phyloP scores from a whole-genome alignment of 495 filamentous ascomycete species.

The Penicillium soppii region DNA sequence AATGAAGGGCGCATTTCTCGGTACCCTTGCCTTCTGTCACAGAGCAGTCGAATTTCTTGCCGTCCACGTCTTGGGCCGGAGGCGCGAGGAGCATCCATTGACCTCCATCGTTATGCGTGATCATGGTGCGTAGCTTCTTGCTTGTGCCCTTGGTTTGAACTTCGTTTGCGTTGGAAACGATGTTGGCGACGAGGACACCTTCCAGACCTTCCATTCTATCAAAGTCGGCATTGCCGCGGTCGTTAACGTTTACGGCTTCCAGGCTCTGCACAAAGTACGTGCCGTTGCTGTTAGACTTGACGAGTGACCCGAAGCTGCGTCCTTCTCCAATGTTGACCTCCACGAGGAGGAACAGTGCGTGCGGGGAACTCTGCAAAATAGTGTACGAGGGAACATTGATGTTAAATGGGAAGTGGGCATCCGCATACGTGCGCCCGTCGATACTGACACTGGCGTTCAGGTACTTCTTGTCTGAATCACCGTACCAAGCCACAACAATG shows the following conservation, averaged over 20 bases:
- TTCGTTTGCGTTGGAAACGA: conserved; percentile 69
- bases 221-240: conserved; percentile 81
- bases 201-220: conserved; percentile 92
- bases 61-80: conserved; percentile 64
- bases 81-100: conserved; percentile 76
- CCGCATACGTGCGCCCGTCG: conserved; percentile 77
- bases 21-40: conserved; percentile 44
- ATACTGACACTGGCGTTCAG: conserved; percentile 79
- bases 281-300: conserved; percentile 98
- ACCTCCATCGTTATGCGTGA: conserved; percentile 93
- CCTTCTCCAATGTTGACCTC: conserved; percentile 61
- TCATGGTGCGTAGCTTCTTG: conserved; percentile 84
- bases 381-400: conserved; percentile 82
- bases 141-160: conserved; percentile 57
- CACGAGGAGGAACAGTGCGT: conserved; percentile 90
- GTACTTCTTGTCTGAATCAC: conserved; percentile 59
- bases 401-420: conserved; percentile 80
- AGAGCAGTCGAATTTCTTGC: conserved; percentile 67
- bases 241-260: conserved; percentile 72
- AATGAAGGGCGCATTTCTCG: conserved; percentile 77
- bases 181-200: conserved; percentile 83
- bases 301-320: conserved; percentile 74
- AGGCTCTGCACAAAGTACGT: conserved; percentile 88
- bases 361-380: conserved; percentile 86
- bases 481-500: conserved; percentile 79